Evolutionary conservation across 805 yeast genomes (phyloP).

Genomic region (Candida pini): DNA sequence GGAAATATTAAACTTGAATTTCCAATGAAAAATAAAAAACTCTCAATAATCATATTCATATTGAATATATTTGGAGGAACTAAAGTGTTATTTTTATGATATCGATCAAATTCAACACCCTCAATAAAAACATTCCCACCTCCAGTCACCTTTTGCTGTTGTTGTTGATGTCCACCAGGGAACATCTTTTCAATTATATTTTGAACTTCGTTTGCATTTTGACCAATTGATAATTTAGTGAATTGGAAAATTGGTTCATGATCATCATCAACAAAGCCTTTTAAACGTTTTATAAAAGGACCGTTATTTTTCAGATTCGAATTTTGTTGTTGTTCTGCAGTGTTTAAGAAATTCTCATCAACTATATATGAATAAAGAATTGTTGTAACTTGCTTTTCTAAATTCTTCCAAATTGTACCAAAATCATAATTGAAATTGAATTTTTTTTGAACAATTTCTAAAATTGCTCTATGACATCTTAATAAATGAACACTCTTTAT

Average conservation of each 20-base stretch:
- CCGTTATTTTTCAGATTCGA: slow-evolving; percentile 8
- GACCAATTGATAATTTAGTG: slow-evolving; percentile 26
- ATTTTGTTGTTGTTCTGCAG: slow-evolving; percentile 15
- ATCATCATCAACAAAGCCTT: slow-evolving; percentile 14
- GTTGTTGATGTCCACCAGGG: slow-evolving; percentile 44
- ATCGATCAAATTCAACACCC: slow-evolving; percentile 45
- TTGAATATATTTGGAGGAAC: slow-evolving; percentile 71
- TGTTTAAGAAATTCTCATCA: slow-evolving; percentile 26
- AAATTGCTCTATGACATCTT: slow-evolving; percentile 64
- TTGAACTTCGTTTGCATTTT: slow-evolving; percentile 34
- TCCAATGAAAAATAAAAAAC: slow-evolving; percentile 62
- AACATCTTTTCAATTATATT: slow-evolving; percentile 53
- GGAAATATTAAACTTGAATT: slow-evolving; percentile 44
- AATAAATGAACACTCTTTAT: slow-evolving; percentile 54
- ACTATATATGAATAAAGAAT: slow-evolving; percentile 34
- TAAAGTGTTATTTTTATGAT: slow-evolving; percentile 58
- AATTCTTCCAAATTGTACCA: slow-evolving; percentile 36
- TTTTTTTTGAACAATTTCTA: slow-evolving; percentile 45
- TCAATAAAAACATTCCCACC: slow-evolving; percentile 47
- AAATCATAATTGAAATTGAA: slow-evolving; percentile 18
- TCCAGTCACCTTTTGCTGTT: slow-evolving; percentile 17
- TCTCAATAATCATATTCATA: slow-evolving; percentile 73
- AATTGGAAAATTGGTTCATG: slow-evolving; percentile 31
- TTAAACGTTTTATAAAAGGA: slow-evolving; percentile 21
- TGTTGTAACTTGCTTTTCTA: slow-evolving; percentile 36